Evolutionary conservation across 23 red algal genomes (phyloP).

Genomic region (Gracilaria gracilis): DNA sequence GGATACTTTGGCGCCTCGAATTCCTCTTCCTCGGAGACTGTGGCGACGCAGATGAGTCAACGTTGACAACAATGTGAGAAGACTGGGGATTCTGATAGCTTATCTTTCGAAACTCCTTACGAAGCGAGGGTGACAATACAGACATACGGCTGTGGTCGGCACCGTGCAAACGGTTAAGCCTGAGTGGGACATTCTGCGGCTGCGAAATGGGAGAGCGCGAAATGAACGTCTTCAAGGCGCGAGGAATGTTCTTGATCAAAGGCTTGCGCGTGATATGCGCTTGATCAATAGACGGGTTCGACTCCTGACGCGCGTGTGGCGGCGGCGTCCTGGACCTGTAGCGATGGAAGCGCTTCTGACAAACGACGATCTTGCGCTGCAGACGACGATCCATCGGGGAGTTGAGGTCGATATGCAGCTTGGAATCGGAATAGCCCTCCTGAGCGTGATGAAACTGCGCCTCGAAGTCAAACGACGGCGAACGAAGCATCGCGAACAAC

Average conservation of each 20-base stretch:
- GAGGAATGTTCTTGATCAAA: slow-evolving; percentile 20
- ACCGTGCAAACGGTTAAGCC: slow-evolving; percentile 49
- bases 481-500: slow-evolving; percentile 22
- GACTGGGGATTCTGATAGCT: slow-evolving; percentile 27
- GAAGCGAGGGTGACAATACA: slow-evolving; percentile 30
- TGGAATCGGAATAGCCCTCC: slow-evolving; percentile 34
- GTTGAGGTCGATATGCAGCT: neutral
- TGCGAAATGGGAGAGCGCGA: slow-evolving; percentile 18
- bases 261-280: slow-evolving; percentile 6
- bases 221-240: slow-evolving; percentile 33
- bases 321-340: slow-evolving; percentile 18
- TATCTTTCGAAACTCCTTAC: slow-evolving; percentile 49
- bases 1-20: neutral
- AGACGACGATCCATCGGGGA: slow-evolving; percentile 9
- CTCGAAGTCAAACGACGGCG: slow-evolving; percentile 36
- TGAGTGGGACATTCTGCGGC: neutral
- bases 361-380: slow-evolving; percentile 27
- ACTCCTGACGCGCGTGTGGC: neutral
- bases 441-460: slow-evolving; percentile 56
- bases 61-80: neutral
- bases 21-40: neutral
- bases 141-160: slow-evolving; percentile 40
- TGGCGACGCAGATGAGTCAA: neutral
- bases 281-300: neutral
- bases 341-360: slow-evolving; percentile 35